Base-by-base conservation (phyloP, 352 stramenopile genomes). In the Globisporangium mamillatum region DNA sequence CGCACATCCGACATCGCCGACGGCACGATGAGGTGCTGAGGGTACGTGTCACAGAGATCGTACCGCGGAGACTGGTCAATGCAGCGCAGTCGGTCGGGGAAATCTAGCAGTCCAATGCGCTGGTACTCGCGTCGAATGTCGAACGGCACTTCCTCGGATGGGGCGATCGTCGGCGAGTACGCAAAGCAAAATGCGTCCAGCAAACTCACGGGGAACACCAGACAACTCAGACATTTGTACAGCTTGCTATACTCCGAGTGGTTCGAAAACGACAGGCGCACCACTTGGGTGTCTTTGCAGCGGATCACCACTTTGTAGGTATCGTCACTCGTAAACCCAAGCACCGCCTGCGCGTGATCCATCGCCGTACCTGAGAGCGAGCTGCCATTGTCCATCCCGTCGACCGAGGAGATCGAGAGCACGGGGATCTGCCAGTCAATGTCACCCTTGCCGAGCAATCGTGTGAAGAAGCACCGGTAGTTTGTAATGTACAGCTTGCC, bases 11-110 rank as follows among this genome's bases (percentile, higher is more conserved):
- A 89, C 29, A 99, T 90, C n/a, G 90, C 89, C 0, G 84, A 67
- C 12, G 97, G 97, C 10, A 98, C 95, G 41, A 98, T 88, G 36
- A 99, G 70, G 32, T 98, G 84, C 22, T 88, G 88, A 2, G 97
- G 97, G 74, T 99, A 99, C 22, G 94, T 98, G n/a, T 94, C 80
- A 66, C 92, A 98, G 9, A 99, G 75, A 18, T 86, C 78, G 64
- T 97, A 98, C 8, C 80, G 75, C 24, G 68, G 12, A 18, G 85
- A 86, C 36, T 96, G 86, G 46, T 94, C 85, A 38, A 93, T 94
- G 69, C 89, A 93, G 24, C 85, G 89, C 20, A 92, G 63, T 20
- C 78, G 74, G 10, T 88, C 73, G 1, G 88, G 86, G 48, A 77
- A 82, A 12, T 82, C 79, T 8, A 97, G 64, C 25, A 97, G 70